phyloP scores from a whole-genome alignment of 2,329 filamentous ascomycete genomes.

The Westerdykella sp. region DNA sequence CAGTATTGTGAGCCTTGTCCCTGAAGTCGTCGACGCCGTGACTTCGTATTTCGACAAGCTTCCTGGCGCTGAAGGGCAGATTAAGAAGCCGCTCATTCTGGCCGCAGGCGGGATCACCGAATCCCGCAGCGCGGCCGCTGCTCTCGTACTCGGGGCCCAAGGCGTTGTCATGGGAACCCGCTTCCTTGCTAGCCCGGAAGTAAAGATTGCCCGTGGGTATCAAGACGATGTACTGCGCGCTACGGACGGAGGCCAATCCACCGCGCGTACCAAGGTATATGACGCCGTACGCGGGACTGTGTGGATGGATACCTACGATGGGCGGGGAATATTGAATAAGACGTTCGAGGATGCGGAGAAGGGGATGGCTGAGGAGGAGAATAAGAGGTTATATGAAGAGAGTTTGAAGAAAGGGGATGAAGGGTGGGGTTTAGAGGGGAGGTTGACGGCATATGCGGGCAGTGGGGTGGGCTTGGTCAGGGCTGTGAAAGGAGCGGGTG shows the following conservation, averaged over 20 bases:
- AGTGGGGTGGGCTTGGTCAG: slow-evolving; percentile 55
- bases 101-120: slow-evolving; percentile 58
- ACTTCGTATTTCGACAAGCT: neutral
- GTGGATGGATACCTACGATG: slow-evolving; percentile 55
- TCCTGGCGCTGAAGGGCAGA: slow-evolving; percentile 11
- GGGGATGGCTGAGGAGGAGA: slow-evolving; percentile 41
- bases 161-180: slow-evolving; percentile 59
- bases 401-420: slow-evolving; percentile 47
- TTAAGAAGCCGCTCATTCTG: slow-evolving; percentile 37
- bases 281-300: slow-evolving; percentile 51
- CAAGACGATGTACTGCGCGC: slow-evolving; percentile 42
- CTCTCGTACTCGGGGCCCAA: slow-evolving; percentile 47
- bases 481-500: slow-evolving; percentile 44
- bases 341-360: slow-evolving; percentile 41
- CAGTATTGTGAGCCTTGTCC: slow-evolving; percentile 52
- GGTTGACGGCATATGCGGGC: slow-evolving; percentile 59
- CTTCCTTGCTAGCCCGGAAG: slow-evolving; percentile 51
- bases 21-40: slow-evolving; percentile 51
- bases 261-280: slow-evolving; percentile 47
- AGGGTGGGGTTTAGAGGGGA: slow-evolving; percentile 46
- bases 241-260: slow-evolving; percentile 48
- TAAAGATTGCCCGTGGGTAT: slow-evolving; percentile 44
- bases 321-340: slow-evolving; percentile 52
- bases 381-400: slow-evolving; percentile 41
- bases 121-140: slow-evolving; percentile 51